Base-by-base conservation (phyloP, 768 basidiomycete genomes). In the Leccinum barrowsii region DNA sequence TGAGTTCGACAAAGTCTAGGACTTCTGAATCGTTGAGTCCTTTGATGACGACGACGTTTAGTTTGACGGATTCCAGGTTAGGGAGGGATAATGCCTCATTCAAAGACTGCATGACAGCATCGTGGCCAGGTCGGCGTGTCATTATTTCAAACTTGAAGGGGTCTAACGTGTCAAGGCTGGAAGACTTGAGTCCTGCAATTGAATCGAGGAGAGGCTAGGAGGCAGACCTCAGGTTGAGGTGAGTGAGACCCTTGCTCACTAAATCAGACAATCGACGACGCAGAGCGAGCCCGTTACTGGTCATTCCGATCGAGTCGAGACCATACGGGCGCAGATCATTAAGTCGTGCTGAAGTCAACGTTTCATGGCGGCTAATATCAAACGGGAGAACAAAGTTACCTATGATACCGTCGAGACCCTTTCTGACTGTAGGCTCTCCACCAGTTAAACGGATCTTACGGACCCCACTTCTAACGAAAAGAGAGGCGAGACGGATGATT, bases 361-460 rank as follows among this genome's bases (percentile, higher is more conserved):
- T 67, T 44, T 63, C 48, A 59, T 44, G 35, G 53, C 6, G 30
- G 21, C 42, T 28, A 7, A 37, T 37, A 55, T 22, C 22, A 55
- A 22, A 53, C 22, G 22, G 32, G 10, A 8, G 44, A 54, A n/a
- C 32, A 32, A 32, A 72, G 76, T 13, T 64, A 89, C 91, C 73
- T 42, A 94, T 82, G 54, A 95, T 80, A 19, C 85, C 82, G 11
- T 78, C 74, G 24, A 93, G 78, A 6, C 85, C 90, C 71, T 85
- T 91, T 50, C 94, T 79, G 30, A 95, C 79, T 0, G 89, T 93
- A 1, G 93, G 93, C 66, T 94, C 93, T 28, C 94, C 92, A 2
- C 92, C 93, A 0, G 93, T 95, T 47, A 96, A 72, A 7, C 93
- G 77, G 60, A 96, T 93, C 73, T 96, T 96, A 28, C 81, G 89